phyloP scores from a whole-genome alignment of 768 basidiomycete species.

The Lanmaoa pseudosensibilis region DNA sequence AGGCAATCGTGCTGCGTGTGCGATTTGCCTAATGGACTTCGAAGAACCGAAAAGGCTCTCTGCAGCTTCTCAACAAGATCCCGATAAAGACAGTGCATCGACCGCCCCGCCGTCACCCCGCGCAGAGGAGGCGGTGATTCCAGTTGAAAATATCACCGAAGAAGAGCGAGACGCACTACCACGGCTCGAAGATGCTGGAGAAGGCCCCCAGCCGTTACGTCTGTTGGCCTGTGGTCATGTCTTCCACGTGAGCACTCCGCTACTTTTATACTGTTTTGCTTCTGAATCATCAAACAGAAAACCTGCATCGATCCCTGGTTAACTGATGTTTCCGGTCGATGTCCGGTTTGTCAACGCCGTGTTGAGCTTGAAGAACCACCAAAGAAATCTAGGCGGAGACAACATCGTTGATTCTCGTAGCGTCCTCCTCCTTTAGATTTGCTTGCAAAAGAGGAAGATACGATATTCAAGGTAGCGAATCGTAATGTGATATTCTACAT shows the following conservation, averaged over 20 bases:
- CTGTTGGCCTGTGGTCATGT: slow-evolving; percentile 81
- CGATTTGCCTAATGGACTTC: slow-evolving; percentile 84
- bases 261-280: neutral
- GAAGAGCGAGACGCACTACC: slow-evolving; percentile 44
- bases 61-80: slow-evolving; percentile 27
- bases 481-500: slow-evolving; percentile 34
- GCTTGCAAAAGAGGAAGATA: slow-evolving; percentile 18
- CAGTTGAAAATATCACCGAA: slow-evolving; percentile 39
- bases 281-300: slow-evolving; percentile 49
- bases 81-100: slow-evolving; percentile 21
- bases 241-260: slow-evolving; percentile 68
- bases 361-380: slow-evolving; percentile 52
- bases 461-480: slow-evolving; percentile 29
- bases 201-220: slow-evolving; percentile 74
- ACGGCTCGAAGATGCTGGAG: slow-evolving; percentile 68
- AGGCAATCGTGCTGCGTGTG: slow-evolving; percentile 80
- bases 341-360: slow-evolving; percentile 80
- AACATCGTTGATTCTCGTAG: slow-evolving; percentile 17
- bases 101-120: slow-evolving; percentile 11
- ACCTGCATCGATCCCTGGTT: slow-evolving; percentile 91
- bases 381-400: slow-evolving; percentile 33
- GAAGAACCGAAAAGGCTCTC: slow-evolving; percentile 59
- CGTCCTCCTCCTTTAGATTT: slow-evolving; percentile 2
- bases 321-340: slow-evolving; percentile 78
- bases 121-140: slow-evolving; percentile 28